These are phyloP conservation scores for Xenoacremonium recifei DNA, from an alignment of 2,329 filamentous ascomycete species.

Conservation along the genomic window DNA sequence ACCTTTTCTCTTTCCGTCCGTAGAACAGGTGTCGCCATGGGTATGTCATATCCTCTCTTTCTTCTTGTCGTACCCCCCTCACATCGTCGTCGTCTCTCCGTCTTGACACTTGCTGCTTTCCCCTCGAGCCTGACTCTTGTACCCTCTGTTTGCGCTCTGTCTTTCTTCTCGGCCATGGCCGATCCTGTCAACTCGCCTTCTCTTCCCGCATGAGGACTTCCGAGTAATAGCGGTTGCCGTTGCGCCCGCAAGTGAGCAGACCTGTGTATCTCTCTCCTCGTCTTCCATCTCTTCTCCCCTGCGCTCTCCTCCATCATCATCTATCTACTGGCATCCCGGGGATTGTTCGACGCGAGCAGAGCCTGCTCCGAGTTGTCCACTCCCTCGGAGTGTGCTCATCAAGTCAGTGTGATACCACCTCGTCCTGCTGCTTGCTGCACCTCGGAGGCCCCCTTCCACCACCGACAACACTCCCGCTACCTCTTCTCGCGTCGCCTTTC, in stretches of 20 bases:
- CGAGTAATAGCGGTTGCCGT: no score
- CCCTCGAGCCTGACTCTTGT: no score
- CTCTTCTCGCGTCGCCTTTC: constrained; percentile 31
- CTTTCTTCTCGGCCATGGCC: no score
- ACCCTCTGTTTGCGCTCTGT: no score
- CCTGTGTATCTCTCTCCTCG: not conserved
- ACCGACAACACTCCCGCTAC: constrained; percentile 26
- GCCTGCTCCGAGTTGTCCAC: constrained; percentile 6
- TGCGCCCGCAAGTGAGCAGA: no score
- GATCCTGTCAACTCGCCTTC: no score
- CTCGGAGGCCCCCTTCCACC: constrained; percentile 30
- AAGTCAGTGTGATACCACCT: constrained; percentile 35
- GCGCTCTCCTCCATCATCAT: not conserved
- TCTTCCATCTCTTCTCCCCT: constrained; percentile 1
- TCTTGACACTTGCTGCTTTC: no score
- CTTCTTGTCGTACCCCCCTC: constrained; percentile 14
- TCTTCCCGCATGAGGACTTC: no score
- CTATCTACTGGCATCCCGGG: no score
- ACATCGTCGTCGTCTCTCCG: not conserved
- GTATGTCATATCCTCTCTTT: constrained; percentile 26
- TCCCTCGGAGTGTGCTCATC: constrained; percentile 31
- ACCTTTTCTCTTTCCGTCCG: constrained; percentile 22
- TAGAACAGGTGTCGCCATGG: constrained; percentile 24
- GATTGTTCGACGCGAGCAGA: not conserved
- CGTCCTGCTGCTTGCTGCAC: constrained; percentile 29